Evolutionary conservation across 345 rosid species (phyloP).

Genomic region (Eutrema heterophyllum): DNA sequence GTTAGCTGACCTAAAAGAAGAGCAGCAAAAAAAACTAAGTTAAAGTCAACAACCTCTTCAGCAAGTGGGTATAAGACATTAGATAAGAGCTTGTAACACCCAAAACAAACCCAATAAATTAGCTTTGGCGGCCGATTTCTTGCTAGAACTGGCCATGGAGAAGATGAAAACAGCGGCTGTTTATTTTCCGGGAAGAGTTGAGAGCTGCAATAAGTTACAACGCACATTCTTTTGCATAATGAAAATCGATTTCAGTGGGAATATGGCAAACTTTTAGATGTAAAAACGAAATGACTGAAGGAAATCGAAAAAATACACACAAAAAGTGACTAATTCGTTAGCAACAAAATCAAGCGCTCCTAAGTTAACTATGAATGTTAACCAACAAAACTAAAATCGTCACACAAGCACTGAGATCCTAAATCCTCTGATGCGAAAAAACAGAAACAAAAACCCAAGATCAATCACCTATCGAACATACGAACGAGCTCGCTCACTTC

Average conservation of each 20-base stretch:
- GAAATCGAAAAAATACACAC: neutral
- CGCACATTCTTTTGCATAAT: neutral
- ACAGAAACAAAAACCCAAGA: neutral
- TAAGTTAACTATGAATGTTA: neutral
- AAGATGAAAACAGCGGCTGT: too few relatives aligned
- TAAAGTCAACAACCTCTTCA: too few relatives aligned
- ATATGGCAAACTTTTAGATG: neutral
- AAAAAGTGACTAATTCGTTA: neutral
- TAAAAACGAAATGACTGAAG: neutral
- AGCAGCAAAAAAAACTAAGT: too few relatives aligned
- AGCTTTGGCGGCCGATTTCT: too few relatives aligned
- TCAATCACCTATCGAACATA: neutral
- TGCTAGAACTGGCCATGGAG: too few relatives aligned
- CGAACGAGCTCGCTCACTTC: neutral
- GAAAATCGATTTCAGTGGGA: neutral
- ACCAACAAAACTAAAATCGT: neutral
- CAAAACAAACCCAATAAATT: too few relatives aligned
- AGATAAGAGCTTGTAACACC: too few relatives aligned
- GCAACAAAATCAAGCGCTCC: neutral
- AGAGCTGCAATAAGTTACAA: neutral
- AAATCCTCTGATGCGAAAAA: neutral
- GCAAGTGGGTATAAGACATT: too few relatives aligned
- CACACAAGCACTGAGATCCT: neutral
- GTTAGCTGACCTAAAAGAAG: too few relatives aligned
- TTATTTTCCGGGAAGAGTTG: too few relatives aligned